phyloP scores from a whole-genome alignment of 148 eudicot species.

The Rhododendron williamsianum region DNA sequence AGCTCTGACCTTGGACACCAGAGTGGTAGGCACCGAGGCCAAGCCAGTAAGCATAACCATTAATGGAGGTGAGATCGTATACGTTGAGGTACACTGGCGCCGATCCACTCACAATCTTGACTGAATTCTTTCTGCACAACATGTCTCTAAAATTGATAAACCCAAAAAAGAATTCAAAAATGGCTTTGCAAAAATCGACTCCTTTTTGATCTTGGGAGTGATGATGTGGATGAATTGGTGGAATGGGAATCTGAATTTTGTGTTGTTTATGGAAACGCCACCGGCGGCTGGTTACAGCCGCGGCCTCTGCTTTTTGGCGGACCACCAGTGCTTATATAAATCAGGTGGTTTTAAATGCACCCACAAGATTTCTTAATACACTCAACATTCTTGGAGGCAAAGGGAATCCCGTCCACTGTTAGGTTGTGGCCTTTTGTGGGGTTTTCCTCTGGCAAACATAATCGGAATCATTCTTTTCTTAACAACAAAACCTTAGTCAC shows the following conservation, averaged over 20 bases:
- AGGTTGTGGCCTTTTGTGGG: background rate
- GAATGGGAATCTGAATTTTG: background rate
- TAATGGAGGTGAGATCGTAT: conserved; percentile 39
- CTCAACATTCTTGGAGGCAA: background rate
- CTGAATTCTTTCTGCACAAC: conserved; percentile 29
- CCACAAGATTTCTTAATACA: background rate
- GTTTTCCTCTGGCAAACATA: background rate
- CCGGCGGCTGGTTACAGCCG: conserved; percentile 9
- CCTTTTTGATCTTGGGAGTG: background rate
- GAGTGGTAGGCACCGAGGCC: conserved; percentile 48
- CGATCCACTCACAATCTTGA: conserved; percentile 23
- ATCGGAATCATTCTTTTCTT: background rate
- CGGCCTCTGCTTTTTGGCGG: conserved; percentile 13
- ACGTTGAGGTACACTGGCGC: conserved; percentile 36
- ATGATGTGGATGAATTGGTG: background rate
- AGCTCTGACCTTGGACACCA: conserved; percentile 36
- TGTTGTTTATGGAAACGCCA: background rate
- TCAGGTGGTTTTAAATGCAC: background rate
- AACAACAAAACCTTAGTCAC: too few species aligned
- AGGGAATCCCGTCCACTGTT: background rate
- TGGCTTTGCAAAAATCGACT: background rate
- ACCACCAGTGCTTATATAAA: background rate
- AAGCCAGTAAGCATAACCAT: conserved; percentile 44
- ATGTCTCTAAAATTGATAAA: background rate
- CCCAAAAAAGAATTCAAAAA: background rate